A percentile compares a stretch with the other conserved stretches of the same genome.
phyloP scores from a whole-genome alignment of 352 stramenopile species.

The Pythium dissotocum region DNA sequence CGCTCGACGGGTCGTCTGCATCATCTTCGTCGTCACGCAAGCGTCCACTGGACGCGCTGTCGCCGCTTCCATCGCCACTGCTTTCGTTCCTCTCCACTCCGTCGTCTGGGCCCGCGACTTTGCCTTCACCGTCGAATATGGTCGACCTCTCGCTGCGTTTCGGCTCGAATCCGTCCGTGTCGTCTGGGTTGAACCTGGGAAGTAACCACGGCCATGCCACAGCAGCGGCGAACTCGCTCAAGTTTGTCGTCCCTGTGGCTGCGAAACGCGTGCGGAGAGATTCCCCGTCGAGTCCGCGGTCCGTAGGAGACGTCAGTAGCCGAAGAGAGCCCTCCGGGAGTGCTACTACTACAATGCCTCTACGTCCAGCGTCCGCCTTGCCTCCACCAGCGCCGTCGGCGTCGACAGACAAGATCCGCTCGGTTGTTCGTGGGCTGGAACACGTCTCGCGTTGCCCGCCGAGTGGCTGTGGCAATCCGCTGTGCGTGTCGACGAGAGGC shows the following conservation, averaged over 20 bases:
- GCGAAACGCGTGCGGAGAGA: conserved; percentile 26
- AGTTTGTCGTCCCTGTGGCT: conserved; percentile 23
- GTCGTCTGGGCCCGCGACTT: not conserved
- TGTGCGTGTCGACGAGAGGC: conserved; percentile 29
- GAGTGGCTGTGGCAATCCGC: conserved; percentile 25
- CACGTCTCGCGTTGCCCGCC: conserved; percentile 29
- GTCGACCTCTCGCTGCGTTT: conserved; percentile 18
- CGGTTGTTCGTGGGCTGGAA: conserved; percentile 29
- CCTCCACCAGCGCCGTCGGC: conserved; percentile 7
- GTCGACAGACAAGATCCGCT: conserved; percentile 32
- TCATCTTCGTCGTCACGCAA: conserved; percentile 21
- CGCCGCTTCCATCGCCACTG: conserved; percentile 27
- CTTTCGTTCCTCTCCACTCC: conserved; percentile 24
- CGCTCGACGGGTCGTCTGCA: conserved; percentile 6
- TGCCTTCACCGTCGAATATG: conserved; percentile 7
- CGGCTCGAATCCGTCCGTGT: not conserved
- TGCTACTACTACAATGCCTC: not conserved
- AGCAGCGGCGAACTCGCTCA: conserved; percentile 24
- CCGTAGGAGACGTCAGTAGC: conserved; percentile 20
- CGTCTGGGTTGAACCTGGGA: not conserved
- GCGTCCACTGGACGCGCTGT: conserved; percentile 24
- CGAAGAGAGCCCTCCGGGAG: not conserved
- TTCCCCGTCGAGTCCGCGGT: conserved; percentile 18
- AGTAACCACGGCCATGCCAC: conserved; percentile 1
- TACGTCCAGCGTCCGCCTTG: not conserved